Percentiles rank a stretch among this genome's conserved stretches.
Conservation (phyloP, 2,329 filamentous ascomycete species). For the Calcarisporium arbuscula region DNA sequence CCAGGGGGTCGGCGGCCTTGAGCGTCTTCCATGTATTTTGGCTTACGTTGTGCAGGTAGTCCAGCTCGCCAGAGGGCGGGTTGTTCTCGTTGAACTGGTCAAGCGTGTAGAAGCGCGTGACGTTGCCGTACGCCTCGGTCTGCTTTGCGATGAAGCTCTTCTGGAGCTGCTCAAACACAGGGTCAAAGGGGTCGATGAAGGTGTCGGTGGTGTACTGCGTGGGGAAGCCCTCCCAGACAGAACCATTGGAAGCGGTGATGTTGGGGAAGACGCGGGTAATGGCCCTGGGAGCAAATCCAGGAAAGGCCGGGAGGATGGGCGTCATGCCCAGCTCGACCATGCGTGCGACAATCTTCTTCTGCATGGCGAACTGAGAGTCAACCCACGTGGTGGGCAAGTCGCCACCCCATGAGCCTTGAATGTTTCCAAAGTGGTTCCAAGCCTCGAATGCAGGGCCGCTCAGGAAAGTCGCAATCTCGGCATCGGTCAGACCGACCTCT, state of each 20-base stretch:
- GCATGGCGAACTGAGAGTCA: constrained; percentile 37
- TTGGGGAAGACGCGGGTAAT: constrained; percentile 33
- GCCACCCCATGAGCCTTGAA: constrained; percentile 42
- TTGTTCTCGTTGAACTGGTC: constrained; percentile 48
- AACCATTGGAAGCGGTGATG: constrained; percentile 37
- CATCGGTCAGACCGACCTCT: constrained; percentile 35
- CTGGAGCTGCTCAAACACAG: constrained; percentile 35
- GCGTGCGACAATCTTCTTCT: constrained; percentile 39
- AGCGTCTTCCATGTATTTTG: constrained; percentile 38
- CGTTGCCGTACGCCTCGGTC: constrained; percentile 36
- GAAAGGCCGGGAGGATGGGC: constrained; percentile 42
- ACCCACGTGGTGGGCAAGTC: constrained; percentile 38
- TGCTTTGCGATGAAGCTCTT: constrained; percentile 40
- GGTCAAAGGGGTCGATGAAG: constrained; percentile 40
- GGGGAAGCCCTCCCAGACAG: constrained; percentile 36
- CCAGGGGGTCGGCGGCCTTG: constrained; percentile 39
- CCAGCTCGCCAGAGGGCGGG: constrained; percentile 37
- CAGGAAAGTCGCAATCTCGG: constrained; percentile 38
- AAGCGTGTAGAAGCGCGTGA: constrained; percentile 41
- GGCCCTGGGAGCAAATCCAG: constrained; percentile 39
- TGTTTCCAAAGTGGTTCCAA: constrained; percentile 49
- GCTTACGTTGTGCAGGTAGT: constrained; percentile 34
- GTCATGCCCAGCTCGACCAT: constrained; percentile 48
- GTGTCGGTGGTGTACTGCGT: constrained; percentile 36
- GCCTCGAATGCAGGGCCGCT: constrained; percentile 44